phyloP scores from a whole-genome alignment of 148 eudicot species.

The Rhododendron williamsianum region DNA sequence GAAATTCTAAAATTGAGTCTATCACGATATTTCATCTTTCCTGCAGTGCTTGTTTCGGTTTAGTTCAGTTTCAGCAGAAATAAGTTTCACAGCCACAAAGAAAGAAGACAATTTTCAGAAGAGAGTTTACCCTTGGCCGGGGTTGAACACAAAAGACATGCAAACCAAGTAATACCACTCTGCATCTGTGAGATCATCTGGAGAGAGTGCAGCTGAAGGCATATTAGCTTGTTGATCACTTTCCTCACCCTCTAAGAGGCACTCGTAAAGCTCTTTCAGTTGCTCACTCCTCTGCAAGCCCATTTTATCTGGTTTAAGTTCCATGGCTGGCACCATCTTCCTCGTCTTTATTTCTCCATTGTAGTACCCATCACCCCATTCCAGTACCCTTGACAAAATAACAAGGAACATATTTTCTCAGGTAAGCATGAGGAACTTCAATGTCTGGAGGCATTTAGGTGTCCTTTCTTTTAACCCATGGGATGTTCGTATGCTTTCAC shows the following conservation, averaged over 20 bases:
- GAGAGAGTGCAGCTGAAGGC: conserved; percentile 30
- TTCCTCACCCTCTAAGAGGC: conserved; percentile 39
- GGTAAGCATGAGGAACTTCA: conserved; percentile 4
- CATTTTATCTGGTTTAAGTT: conserved; percentile 29
- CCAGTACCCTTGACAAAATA: conserved; percentile 35
- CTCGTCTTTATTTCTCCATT: conserved; percentile 47
- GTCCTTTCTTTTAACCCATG: background rate
- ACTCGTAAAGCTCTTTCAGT: conserved; percentile 47
- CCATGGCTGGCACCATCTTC: conserved; percentile 25
- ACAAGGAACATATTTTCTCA: background rate
- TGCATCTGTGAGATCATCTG: conserved; percentile 44
- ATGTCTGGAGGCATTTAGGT: background rate
- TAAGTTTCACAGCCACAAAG: background rate
- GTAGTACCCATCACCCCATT: conserved; percentile 62
- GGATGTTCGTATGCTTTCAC: background rate
- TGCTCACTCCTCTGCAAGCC: conserved; percentile 51
- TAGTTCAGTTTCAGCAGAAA: background rate
- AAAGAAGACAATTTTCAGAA: background rate
- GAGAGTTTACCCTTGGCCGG: conserved; percentile 41
- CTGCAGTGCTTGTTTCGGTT: background rate
- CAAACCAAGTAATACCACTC: conserved; percentile 71
- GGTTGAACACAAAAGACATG: conserved; percentile 52
- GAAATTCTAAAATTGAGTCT: background rate
- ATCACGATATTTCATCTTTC: background rate
- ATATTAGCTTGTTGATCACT: conserved; percentile 27